Conservation (phyloP, 805 yeast genomes). For the Wickerhamiella cacticola region DNA sequence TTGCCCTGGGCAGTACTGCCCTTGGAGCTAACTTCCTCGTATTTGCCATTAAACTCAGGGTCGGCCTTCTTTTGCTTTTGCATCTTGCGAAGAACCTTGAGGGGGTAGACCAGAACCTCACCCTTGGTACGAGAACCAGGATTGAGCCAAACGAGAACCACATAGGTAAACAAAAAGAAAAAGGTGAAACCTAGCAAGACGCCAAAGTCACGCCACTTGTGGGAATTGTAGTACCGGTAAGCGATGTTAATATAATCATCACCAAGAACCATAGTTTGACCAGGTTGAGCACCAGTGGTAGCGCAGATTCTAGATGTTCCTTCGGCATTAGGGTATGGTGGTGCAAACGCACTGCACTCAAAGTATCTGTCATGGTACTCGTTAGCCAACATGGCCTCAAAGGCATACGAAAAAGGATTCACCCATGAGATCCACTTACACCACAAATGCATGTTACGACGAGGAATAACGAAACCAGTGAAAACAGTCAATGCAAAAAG, state of each 20-base stretch:
- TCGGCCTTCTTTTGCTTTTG: not conserved
- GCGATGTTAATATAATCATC: slow-evolving; percentile 40
- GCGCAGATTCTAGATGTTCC: slow-evolving; percentile 41
- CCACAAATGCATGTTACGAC: slow-evolving; percentile 56
- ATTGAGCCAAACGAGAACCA: slow-evolving; percentile 24
- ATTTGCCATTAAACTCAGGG: not conserved
- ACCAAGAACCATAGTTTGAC: slow-evolving; percentile 44
- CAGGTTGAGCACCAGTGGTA: slow-evolving; percentile 48
- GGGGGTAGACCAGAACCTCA: slow-evolving; percentile 26
- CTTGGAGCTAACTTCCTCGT: slow-evolving; percentile 13
- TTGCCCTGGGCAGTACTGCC: slow-evolving; percentile 17
- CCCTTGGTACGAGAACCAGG: slow-evolving; percentile 28
- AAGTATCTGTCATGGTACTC: slow-evolving; percentile 51
- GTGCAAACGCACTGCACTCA: slow-evolving; percentile 45
- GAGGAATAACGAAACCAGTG: slow-evolving; percentile 53
- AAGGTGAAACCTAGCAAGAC: slow-evolving; percentile 42
- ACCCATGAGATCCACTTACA: slow-evolving; percentile 52
- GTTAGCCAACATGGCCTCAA: slow-evolving; percentile 44
- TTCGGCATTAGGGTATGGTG: slow-evolving; percentile 37
- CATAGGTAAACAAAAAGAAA: slow-evolving; percentile 32
- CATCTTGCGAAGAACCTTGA: slow-evolving; percentile 16
- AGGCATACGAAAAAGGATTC: slow-evolving; percentile 46
- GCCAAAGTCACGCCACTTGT: slow-evolving; percentile 76
- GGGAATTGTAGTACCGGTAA: slow-evolving; percentile 42
- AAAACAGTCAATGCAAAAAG: slow-evolving; percentile 43